Evolutionary conservation across 768 basidiomycete genomes (phyloP), one percentile per base, ranked within the genome.

Genomic region (Podaxis sp.): DNA sequence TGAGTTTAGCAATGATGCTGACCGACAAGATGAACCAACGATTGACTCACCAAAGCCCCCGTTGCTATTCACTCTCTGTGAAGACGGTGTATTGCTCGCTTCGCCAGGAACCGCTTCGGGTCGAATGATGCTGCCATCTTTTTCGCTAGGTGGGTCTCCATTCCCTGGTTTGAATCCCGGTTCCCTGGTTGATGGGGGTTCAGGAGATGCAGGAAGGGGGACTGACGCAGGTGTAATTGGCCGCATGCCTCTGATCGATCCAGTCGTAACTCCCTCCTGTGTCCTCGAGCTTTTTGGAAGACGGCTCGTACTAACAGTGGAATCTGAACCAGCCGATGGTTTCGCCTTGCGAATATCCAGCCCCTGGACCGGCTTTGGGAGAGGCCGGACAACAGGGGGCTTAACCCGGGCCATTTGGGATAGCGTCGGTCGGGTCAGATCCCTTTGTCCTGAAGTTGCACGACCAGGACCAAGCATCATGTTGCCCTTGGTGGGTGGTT

Each of bases 121-220:
- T 9, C 24, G 12, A n/a, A 15, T 13, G n/a, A 53, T 33, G 17
- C 17, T 53, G 15, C 24, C 38, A n/a, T 24, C 54, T 36, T 17
- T 13, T 19, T 24, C 13, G 19, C 49, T 24, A 19, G 49, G 9
- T 15, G 8, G 12, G 22, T 12, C 22, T 26, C 11, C 26, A 24
- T 56, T 38, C 54, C 7, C 39, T 9, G 22, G 12, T 39, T 19
- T 40, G 19, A 13, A 49, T 17, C 12, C 13, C 58, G 19, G 40
- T 30, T 33, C 30, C 33, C 26, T n/a, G 13, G 19, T 15, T 40
- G 24, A n/a, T 15, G 28, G n/a, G 12, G 64, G 70, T 39, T 67
- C 60, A 19, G 79, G 76, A 22, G 79, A 79, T 12, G 74, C 71
- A 30, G 78, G 78, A 52, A 79, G 70, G 13, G 77, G 73, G 48